Evolutionary conservation across 352 stramenopile species (phyloP).

Genomic region (Globisporangium emineosum): DNA sequence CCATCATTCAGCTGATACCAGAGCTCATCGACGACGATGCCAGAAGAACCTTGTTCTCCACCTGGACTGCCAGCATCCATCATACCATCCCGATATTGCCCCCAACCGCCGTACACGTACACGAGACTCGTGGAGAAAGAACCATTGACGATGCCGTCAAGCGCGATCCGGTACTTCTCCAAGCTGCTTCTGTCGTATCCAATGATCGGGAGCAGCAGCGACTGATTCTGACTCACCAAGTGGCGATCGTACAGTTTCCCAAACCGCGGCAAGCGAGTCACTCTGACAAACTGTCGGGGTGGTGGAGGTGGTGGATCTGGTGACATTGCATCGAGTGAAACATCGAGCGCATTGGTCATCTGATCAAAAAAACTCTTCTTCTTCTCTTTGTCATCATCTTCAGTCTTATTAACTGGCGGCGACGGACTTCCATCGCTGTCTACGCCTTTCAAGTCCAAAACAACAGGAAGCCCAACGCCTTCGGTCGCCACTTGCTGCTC

Average conservation of each 20-base stretch:
- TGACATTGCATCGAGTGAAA: background rate
- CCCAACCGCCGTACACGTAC: slow-evolving; percentile 41
- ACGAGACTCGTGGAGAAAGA: slow-evolving; percentile 47
- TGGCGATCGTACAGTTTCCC: slow-evolving; percentile 60
- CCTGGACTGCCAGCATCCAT: background rate
- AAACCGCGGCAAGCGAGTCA: slow-evolving; percentile 43
- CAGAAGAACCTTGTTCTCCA: background rate
- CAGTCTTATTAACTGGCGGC: background rate
- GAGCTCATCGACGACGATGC: slow-evolving; percentile 35
- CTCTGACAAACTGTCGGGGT: slow-evolving; percentile 29
- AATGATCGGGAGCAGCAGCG: slow-evolving; percentile 7
- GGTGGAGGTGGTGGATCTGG: background rate
- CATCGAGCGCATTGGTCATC: slow-evolving; percentile 1
- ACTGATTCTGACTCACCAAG: slow-evolving; percentile 18
- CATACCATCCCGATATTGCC: background rate
- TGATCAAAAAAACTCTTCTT: background rate
- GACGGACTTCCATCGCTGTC: slow-evolving; percentile 34
- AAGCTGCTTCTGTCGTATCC: slow-evolving; percentile 15
- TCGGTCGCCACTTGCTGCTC: slow-evolving; percentile 26
- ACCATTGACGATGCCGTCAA: slow-evolving; percentile 17
- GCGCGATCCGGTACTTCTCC: slow-evolving; percentile 29
- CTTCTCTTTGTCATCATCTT: background rate
- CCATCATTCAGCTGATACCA: slow-evolving; percentile 50
- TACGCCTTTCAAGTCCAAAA: slow-evolving; percentile 35
- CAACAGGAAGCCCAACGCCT: slow-evolving; percentile 16